Percentiles rank a stretch among this genome's conserved stretches.
Conservation (phyloP, 1,139 yeast species). For the Yamadazyma atmosphaerica region DNA sequence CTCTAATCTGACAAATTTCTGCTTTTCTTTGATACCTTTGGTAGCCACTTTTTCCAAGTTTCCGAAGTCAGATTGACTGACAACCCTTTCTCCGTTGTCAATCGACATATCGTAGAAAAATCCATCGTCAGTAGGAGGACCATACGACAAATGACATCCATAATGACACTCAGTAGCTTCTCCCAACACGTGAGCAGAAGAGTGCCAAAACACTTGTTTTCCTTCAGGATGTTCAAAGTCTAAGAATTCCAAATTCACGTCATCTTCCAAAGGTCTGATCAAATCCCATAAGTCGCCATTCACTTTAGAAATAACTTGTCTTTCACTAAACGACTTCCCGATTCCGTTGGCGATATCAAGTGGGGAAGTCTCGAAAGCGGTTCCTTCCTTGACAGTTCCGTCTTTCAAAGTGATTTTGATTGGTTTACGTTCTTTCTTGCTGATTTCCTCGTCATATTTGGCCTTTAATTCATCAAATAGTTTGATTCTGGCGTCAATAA, state of each 20-base stretch:
- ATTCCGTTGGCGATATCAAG: slow-evolving; percentile 80
- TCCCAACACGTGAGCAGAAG: slow-evolving; percentile 97
- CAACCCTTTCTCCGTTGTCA: slow-evolving; percentile 71
- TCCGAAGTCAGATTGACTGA: slow-evolving; percentile 80
- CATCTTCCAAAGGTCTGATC: slow-evolving; percentile 87
- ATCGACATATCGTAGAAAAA: slow-evolving; percentile 97
- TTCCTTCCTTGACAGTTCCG: slow-evolving; percentile 76
- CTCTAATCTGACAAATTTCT: slow-evolving; percentile 90
- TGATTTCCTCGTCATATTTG: slow-evolving; percentile 71
- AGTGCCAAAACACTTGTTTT: slow-evolving; percentile 96
- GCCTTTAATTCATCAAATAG: slow-evolving; percentile 81
- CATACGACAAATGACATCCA: slow-evolving; percentile 85
- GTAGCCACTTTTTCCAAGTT: slow-evolving; percentile 86
- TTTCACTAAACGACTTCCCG: slow-evolving; percentile 79
- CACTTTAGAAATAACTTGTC: slow-evolving; percentile 88
- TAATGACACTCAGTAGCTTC: slow-evolving; percentile 96
- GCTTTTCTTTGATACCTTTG: slow-evolving; percentile 92
- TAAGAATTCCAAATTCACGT: slow-evolving; percentile 65
- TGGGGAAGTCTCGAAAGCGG: slow-evolving; percentile 89
- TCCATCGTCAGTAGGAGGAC: slow-evolving; percentile 98
- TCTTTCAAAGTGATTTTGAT: slow-evolving; percentile 84
- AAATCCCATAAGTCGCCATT: slow-evolving; percentile 93
- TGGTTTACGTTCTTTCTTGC: slow-evolving; percentile 55
- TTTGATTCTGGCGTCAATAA: slow-evolving; percentile 74
- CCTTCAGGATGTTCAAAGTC: slow-evolving; percentile 81